A percentile compares a stretch with the other conserved stretches of the same genome.
Evolutionary conservation across 371 early-diverging fungal species (phyloP).

Genomic region (Umbelopsis sp.): DNA sequence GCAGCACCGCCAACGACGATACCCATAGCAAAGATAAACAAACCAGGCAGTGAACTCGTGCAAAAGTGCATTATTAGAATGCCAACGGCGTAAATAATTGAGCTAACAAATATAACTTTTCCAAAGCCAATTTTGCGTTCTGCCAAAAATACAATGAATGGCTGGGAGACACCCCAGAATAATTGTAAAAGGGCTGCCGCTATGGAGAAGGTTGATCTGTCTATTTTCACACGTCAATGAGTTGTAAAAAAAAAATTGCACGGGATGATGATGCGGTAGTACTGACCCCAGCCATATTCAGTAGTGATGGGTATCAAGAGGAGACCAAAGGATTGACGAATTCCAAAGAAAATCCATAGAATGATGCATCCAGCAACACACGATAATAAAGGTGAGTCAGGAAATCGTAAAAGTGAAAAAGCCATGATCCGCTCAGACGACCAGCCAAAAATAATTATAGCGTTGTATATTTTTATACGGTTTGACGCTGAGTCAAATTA

Average conservation of each 20-base stretch:
- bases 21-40: slow-evolving; percentile 39
- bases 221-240: background rate
- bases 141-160: slow-evolving; percentile 35
- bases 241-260: no score
- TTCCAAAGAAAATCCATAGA: slow-evolving; percentile 37
- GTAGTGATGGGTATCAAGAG: slow-evolving; percentile 36
- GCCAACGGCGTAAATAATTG: slow-evolving; percentile 32
- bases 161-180: slow-evolving; percentile 36
- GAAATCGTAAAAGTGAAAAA: slow-evolving; percentile 1
- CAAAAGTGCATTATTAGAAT: slow-evolving; percentile 36
- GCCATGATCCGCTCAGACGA: background rate
- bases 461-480: no score
- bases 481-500: no score
- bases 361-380: slow-evolving; percentile 31
- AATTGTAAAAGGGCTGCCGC: slow-evolving; percentile 37
- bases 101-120: slow-evolving; percentile 28
- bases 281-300: slow-evolving; percentile 32
- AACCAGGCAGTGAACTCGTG: slow-evolving; percentile 21
- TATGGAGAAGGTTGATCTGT: slow-evolving; percentile 34
- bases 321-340: slow-evolving; percentile 37
- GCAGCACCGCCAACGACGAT: slow-evolving; percentile 34
- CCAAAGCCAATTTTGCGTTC: slow-evolving; percentile 40
- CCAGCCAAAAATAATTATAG: background rate
- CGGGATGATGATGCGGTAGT: no score
- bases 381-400: slow-evolving; percentile 8